Percentiles rank a stretch among this genome's conserved stretches.
Conservation (phyloP, 768 basidiomycete genomes). For the Sarcomyxa edulis region DNA sequence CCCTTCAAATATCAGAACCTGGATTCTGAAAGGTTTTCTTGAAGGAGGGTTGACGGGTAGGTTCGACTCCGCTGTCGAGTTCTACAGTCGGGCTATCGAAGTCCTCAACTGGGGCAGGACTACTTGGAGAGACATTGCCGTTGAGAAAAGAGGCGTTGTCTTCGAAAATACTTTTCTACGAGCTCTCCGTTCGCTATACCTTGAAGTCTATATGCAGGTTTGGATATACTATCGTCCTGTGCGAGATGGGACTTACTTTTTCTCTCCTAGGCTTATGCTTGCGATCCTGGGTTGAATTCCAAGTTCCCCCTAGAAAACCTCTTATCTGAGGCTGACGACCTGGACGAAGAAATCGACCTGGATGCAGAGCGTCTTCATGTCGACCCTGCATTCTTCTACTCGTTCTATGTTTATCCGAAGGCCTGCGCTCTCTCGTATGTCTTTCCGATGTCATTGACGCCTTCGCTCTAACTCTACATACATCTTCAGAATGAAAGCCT, state of each 20-base stretch:
- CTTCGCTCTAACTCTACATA: neutral
- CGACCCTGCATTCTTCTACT: conserved; percentile 25
- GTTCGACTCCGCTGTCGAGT: conserved; percentile 22
- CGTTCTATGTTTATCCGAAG: conserved; percentile 32
- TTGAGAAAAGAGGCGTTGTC: conserved; percentile 32
- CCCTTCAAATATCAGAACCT: conserved; percentile 20
- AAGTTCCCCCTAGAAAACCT: conserved; percentile 23
- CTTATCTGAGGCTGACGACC: conserved; percentile 21
- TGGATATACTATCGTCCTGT: neutral
- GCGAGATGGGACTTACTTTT: neutral
- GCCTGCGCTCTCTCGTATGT: conserved; percentile 32
- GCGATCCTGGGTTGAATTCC: conserved; percentile 7
- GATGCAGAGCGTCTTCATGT: too few species aligned
- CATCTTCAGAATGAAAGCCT: conserved; percentile 19
- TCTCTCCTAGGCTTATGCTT: conserved; percentile 10
- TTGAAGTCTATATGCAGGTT: conserved; percentile 29
- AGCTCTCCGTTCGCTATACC: conserved; percentile 29
- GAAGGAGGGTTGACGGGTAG: conserved; percentile 12
- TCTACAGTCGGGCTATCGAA: conserved; percentile 28
- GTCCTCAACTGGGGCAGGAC: conserved; percentile 36
- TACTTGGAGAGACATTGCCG: conserved; percentile 32
- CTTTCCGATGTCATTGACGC: neutral
- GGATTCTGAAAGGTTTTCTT: conserved; percentile 35
- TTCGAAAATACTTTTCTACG: conserved; percentile 37
- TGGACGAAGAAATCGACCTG: conserved; percentile 24